Percentiles rank a stretch among this genome's conserved stretches.
Conservation (phyloP, 1,284 basidiomycete genomes). For the Gastroboletus turbinatus region DNA sequence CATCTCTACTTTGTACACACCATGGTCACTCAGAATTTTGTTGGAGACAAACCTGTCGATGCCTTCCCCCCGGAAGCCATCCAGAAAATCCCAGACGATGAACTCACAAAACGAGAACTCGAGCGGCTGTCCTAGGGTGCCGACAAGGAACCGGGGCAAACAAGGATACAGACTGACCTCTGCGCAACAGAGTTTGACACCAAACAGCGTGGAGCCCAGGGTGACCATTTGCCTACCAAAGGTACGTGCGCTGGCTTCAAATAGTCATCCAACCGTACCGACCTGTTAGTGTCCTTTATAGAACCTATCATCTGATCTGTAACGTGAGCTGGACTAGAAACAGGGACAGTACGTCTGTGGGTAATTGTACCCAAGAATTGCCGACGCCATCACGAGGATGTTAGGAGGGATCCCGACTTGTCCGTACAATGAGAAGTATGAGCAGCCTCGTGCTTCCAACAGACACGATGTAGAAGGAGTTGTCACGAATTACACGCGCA, state of each 20-base stretch:
- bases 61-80: conserved; percentile 12
- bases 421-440: too few species aligned
- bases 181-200: conserved; percentile 14
- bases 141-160: conserved; percentile 14
- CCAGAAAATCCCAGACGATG: conserved; percentile 22
- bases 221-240: background rate
- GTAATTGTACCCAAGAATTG: too few species aligned
- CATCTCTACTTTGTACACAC: background rate
- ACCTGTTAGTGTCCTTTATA: background rate
- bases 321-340: background rate
- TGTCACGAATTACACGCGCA: background rate
- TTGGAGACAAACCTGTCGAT: conserved; percentile 23
- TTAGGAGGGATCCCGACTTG: too few species aligned
- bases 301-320: background rate
- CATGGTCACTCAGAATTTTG: conserved; percentile 20
- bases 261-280: background rate
- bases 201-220: conserved; percentile 9
- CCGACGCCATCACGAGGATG: too few species aligned
- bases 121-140: conserved; percentile 9
- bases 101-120: conserved; percentile 11
- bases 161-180: background rate
- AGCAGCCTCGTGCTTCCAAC: background rate
- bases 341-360: too few species aligned
- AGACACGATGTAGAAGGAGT: background rate
- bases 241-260: background rate